These are phyloP conservation scores for Dittrichia graveolens DNA, from an alignment of 129 eudicot species.

Conservation along the genomic window DNA sequence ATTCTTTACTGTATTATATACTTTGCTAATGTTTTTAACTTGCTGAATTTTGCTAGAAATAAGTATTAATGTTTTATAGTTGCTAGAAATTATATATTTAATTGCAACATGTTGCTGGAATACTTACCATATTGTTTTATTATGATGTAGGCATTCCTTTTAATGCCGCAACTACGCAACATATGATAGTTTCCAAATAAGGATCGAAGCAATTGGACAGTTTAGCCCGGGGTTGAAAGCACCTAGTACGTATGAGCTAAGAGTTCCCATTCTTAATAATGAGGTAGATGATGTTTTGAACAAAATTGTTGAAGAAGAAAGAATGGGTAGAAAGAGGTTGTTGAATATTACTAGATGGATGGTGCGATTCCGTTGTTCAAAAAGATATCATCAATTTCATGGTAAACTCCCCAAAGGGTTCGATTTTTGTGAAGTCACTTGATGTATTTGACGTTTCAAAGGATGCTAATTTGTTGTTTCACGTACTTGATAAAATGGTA, in stretches of 20 bases:
- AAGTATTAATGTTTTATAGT: too few species aligned
- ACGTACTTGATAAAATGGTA: conserved; percentile 19
- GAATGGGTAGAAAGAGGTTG: conserved; percentile 16
- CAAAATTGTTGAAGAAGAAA: neutral
- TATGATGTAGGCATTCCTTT: conserved; percentile 25
- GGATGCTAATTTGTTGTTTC: neutral
- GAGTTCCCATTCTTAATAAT: conserved; percentile 19
- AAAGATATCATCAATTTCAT: too few species aligned
- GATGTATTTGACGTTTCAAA: too few species aligned
- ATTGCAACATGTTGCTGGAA: too few species aligned
- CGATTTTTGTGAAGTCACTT: conserved; percentile 26
- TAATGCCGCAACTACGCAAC: conserved; percentile 18
- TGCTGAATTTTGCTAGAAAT: too few species aligned
- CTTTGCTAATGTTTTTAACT: too few species aligned
- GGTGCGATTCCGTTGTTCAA: conserved; percentile 15
- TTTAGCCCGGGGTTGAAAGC: conserved; percentile 25
- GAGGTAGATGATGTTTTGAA: neutral
- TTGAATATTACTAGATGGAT: conserved; percentile 22
- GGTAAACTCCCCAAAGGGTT: conserved; percentile 20
- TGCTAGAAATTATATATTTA: too few species aligned
- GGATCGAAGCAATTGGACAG: conserved; percentile 20
- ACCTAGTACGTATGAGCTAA: conserved; percentile 24
- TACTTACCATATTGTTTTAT: too few species aligned
- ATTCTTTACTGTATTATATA: too few species aligned
- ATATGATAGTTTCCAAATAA: conserved; percentile 10